A percentile compares a stretch with the other conserved stretches of the same genome.
Evolutionary conservation across 345 rosid genomes (phyloP).

Genomic region (Eucalyptus cloeziana): DNA sequence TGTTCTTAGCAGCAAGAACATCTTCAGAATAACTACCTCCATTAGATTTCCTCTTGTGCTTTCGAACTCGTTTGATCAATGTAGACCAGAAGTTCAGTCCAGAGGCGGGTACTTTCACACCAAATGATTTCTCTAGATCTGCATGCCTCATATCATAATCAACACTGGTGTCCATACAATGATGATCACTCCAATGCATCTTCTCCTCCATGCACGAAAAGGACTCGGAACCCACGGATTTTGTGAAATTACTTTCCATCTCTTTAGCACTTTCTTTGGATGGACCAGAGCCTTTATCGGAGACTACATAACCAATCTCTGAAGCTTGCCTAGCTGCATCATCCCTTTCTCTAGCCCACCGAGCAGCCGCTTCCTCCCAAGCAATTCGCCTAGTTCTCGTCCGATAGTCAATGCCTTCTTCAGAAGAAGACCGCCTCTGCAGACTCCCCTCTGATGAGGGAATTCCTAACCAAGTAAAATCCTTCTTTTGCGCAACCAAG

Average conservation of each 20-base stretch:
- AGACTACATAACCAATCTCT: constrained; percentile 58
- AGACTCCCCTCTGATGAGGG: constrained; percentile 49
- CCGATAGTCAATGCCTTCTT: constrained; percentile 94
- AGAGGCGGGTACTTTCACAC: constrained; percentile 64
- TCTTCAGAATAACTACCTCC: constrained; percentile 28
- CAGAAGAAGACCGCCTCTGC: constrained; percentile 52
- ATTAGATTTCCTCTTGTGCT: constrained; percentile 45
- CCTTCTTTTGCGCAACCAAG: constrained; percentile 76
- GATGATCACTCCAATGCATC: constrained; percentile 74
- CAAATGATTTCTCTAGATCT: constrained; percentile 87
- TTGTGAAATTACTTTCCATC: constrained; percentile 15
- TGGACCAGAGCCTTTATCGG: constrained; percentile 23
- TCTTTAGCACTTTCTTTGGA: constrained; percentile 33
- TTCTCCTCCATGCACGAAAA: constrained; percentile 61
- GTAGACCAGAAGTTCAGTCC: constrained; percentile 63
- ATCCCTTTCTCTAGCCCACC: constrained; percentile 56
- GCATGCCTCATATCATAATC: constrained; percentile 81
- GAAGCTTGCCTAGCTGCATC: constrained; percentile 68
- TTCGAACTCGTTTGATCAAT: constrained; percentile 47
- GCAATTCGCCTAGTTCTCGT: constrained; percentile 70
- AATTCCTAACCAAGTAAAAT: constrained; percentile 86
- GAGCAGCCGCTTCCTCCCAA: constrained; percentile 59
- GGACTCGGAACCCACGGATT: constrained; percentile 23
- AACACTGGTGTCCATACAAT: constrained; percentile 66
- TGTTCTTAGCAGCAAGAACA: constrained; percentile 45